Evolutionary conservation across 164 flowering plant species (phyloP).

Genomic region (Malania oleifera): DNA sequence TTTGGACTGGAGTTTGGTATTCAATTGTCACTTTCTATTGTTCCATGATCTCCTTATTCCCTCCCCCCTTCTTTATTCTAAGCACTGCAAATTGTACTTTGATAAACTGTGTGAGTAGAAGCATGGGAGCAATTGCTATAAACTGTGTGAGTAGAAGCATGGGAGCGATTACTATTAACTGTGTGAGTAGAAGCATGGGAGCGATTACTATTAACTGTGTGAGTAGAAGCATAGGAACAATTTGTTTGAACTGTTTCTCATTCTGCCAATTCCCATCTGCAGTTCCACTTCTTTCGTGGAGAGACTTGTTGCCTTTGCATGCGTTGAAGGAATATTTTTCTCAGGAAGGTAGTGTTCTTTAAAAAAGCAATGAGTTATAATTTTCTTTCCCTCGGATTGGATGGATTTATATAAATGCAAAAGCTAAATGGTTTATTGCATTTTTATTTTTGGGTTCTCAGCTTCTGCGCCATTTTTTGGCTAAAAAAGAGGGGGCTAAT

Average conservation of each 20-base stretch:
- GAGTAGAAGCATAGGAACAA: neutral
- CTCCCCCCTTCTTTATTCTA: too few species aligned
- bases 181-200: too few species aligned
- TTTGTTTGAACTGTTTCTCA: constrained; percentile 4
- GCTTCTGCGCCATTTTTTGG: constrained; percentile 92
- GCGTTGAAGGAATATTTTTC: constrained; percentile 90
- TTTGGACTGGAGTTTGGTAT: neutral
- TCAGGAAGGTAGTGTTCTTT: constrained; percentile 63
- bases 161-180: too few species aligned
- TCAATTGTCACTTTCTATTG: too few species aligned
- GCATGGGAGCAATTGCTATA: too few species aligned
- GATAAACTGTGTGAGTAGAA: too few species aligned
- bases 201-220: too few species aligned
- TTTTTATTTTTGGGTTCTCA: constrained; percentile 21
- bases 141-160: too few species aligned
- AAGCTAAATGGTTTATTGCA: neutral
- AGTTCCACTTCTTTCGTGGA: constrained; percentile 70
- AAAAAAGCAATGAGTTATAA: neutral
- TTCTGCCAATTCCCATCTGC: constrained; percentile 20
- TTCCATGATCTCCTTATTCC: too few species aligned
- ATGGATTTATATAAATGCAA: neutral
- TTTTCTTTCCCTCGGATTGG: neutral
- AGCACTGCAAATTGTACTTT: too few species aligned
- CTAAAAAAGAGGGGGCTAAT: constrained; percentile 83
- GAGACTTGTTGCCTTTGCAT: constrained; percentile 77